These are phyloP conservation scores for Patellaria atrata DNA, from an alignment of 495 filamentous ascomycete species.

Conservation along the genomic window DNA sequence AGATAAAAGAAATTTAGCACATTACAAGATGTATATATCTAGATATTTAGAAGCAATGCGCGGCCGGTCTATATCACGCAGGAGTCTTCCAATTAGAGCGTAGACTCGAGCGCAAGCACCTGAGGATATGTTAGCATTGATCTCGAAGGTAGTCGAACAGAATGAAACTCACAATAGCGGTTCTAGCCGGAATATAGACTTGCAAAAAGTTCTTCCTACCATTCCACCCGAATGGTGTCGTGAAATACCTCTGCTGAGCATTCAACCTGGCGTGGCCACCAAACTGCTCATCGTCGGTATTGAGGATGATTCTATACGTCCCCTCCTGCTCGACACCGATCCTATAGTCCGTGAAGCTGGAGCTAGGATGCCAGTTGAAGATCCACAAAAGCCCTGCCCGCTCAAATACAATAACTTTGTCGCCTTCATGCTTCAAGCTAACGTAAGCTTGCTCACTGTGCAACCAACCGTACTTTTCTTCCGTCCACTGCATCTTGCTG, in stretches of 20 bases:
- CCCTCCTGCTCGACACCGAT: constrained; percentile 73
- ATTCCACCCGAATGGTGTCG: constrained; percentile 81
- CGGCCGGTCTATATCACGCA: background rate
- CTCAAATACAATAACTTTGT: constrained; percentile 96
- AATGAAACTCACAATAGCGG: constrained; percentile 58
- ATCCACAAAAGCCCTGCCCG: constrained; percentile 79
- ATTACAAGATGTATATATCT: no score
- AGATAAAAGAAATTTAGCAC: no score
- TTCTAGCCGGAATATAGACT: constrained; percentile 76
- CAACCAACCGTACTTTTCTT: constrained; percentile 87
- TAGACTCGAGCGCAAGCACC: constrained; percentile 21
- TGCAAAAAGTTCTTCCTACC: constrained; percentile 76
- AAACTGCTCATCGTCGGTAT: constrained; percentile 61
- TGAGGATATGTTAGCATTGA: constrained; percentile 7
- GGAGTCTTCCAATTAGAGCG: constrained; percentile 2
- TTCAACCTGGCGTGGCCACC: constrained; percentile 70
- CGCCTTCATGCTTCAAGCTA: constrained; percentile 80
- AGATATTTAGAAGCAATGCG: no score
- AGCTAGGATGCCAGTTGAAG: constrained; percentile 88
- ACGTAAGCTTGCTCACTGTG: constrained; percentile 78
- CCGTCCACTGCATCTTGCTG: constrained; percentile 71
- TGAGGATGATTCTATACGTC: constrained; percentile 78
- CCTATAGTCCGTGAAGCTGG: constrained; percentile 84
- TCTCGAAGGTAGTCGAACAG: background rate
- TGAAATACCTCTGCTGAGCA: constrained; percentile 72